A percentile compares a stretch with the other conserved stretches of the same genome.
phyloP scores from a whole-genome alignment of 2,329 filamentous ascomycete species.

The Parastagonospora avenae region DNA sequence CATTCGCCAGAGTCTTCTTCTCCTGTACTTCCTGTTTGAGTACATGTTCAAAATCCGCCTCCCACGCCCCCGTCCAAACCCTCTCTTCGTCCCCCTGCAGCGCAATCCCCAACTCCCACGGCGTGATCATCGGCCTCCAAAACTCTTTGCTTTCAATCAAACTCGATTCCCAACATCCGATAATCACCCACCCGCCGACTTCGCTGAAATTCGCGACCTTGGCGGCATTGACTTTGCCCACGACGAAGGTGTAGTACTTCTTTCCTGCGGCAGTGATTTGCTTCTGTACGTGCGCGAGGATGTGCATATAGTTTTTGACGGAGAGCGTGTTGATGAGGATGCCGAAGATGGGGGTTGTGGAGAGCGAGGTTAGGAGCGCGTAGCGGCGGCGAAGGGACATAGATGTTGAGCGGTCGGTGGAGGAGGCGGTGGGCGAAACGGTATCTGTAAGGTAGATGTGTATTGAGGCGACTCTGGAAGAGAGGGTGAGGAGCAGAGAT shows the following conservation, averaged over 20 bases:
- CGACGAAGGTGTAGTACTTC: conserved; percentile 95
- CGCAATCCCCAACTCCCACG: conserved; percentile 85
- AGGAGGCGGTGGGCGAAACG: conserved; percentile 41
- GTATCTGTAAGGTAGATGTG: conserved; percentile 72
- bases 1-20: conserved; percentile 11
- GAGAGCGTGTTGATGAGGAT: conserved; percentile 96
- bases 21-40: conserved; percentile 47
- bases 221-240: conserved; percentile 92
- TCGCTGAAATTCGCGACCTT: conserved; percentile 97
- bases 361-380: conserved; percentile 79
- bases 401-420: conserved; percentile 55
- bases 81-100: conserved; percentile 75
- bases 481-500: conserved; percentile 83
- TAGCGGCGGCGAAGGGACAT: conserved; percentile 80
- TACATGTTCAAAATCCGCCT: conserved; percentile 79
- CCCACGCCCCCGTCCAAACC: conserved; percentile 88
- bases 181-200: conserved; percentile 94
- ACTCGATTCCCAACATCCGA: conserved; percentile 97
- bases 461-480: conserved; percentile 77
- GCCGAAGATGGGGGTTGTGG: conserved; percentile 82
- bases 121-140: conserved; percentile 89
- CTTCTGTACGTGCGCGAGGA: conserved; percentile 73
- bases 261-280: conserved; percentile 82
- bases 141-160: conserved; percentile 88
- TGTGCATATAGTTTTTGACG: conserved; percentile 85